phyloP scores from a whole-genome alignment of 805 yeast species.

The Barnettozyma populi region DNA sequence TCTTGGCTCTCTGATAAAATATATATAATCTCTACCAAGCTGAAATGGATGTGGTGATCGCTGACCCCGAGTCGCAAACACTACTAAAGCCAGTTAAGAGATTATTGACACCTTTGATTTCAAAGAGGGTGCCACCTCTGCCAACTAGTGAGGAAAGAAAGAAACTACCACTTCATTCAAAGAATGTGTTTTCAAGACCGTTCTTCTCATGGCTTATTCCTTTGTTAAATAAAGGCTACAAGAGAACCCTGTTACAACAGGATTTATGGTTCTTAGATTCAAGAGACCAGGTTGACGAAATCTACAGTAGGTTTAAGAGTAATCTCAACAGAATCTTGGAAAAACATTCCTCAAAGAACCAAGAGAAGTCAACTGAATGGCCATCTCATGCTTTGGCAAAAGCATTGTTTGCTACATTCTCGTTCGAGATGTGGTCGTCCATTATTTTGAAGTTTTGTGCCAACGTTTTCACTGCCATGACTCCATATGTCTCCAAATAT shows the following conservation, averaged over 20 bases:
- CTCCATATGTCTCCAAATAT: slow-evolving; percentile 48
- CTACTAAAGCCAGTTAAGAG: slow-evolving; percentile 5
- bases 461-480: slow-evolving; percentile 40
- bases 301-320: too few relatives aligned
- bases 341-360: slow-evolving; percentile 15
- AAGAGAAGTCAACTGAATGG: too few relatives aligned
- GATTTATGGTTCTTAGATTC: slow-evolving; percentile 51
- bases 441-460: slow-evolving; percentile 42
- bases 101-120: slow-evolving; percentile 7
- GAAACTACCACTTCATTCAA: slow-evolving; percentile 3
- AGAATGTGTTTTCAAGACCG: slow-evolving; percentile 28
- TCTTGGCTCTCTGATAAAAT: too few relatives aligned
- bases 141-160: slow-evolving; percentile 4
- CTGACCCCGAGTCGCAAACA: slow-evolving; percentile 1
- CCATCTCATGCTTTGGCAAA: slow-evolving; percentile 30
- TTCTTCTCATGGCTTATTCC: slow-evolving; percentile 67
- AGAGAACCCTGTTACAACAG: slow-evolving; percentile 56
- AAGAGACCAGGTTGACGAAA: too few relatives aligned
- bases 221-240: slow-evolving; percentile 57
- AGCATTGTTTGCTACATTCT: too few relatives aligned
- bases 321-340: slow-evolving; percentile 32
- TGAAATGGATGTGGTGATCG: too few relatives aligned
- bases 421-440: too few relatives aligned
- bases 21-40: too few relatives aligned
- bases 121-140: slow-evolving; percentile 9